Percentiles rank a stretch among this genome's conserved stretches.
phyloP scores from a whole-genome alignment of 2,329 filamentous ascomycete species.

The Venturia carpophila region DNA sequence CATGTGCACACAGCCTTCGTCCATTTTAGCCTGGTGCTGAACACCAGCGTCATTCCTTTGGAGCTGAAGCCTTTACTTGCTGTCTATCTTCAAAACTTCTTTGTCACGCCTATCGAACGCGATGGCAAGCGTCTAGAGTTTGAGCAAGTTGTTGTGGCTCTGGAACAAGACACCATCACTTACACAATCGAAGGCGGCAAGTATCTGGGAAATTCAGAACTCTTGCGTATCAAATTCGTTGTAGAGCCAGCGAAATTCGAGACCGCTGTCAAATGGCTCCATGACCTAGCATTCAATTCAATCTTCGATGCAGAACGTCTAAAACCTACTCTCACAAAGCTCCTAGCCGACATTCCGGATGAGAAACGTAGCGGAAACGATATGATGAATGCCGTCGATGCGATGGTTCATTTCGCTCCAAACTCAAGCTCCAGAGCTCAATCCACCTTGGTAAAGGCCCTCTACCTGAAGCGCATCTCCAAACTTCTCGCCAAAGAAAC shows the following conservation, averaged over 20 bases:
- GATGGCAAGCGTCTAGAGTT: constrained; percentile 74
- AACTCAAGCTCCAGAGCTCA: constrained; percentile 70
- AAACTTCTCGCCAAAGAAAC: constrained; percentile 72
- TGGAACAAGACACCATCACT: constrained; percentile 84
- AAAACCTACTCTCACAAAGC: constrained; percentile 61
- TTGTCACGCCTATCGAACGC: constrained; percentile 77
- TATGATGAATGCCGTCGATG: constrained; percentile 56
- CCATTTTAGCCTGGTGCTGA: constrained; percentile 71
- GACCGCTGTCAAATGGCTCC: constrained; percentile 73
- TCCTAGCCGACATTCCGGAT: constrained; percentile 86
- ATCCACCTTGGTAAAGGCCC: constrained; percentile 74
- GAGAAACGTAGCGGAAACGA: constrained; percentile 75
- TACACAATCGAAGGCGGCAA: constrained; percentile 68
- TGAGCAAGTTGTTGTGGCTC: constrained; percentile 81
- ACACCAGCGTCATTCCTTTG: constrained; percentile 68
- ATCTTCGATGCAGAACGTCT: constrained; percentile 70
- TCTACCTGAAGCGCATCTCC: constrained; percentile 80
- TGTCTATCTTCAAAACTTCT: constrained; percentile 87
- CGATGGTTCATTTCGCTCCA: constrained; percentile 71
- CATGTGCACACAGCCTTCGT: constrained; percentile 91
- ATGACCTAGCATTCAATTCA: constrained; percentile 77
- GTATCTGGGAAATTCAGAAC: constrained; percentile 68
- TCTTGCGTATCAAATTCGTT: constrained; percentile 72
- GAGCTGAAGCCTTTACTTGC: constrained; percentile 76
- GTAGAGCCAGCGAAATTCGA: constrained; percentile 83